Evolutionary conservation across 768 basidiomycete genomes (phyloP), one percentile per base, ranked within the genome.

Genomic region (Tubosaeta brunneosetosa): DNA sequence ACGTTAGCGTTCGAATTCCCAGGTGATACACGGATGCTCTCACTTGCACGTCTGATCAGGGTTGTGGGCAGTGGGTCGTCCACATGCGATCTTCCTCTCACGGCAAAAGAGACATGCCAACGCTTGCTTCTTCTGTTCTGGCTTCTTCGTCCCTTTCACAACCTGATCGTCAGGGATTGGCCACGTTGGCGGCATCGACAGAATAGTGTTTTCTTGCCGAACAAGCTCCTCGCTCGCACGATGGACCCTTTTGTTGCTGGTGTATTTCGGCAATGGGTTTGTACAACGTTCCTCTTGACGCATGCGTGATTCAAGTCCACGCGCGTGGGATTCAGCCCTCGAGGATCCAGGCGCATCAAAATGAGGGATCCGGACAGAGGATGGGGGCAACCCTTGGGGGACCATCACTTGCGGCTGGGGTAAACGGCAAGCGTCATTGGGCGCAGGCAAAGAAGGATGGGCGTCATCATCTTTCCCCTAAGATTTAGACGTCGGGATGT

Each of bases 51-150:
- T 69, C 50, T 63, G 66, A 48, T 74, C 72, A 50, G 63, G 58
- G 55, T 55, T 67, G 17, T 69, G 69, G 26, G 71, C 68, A 50
- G 68, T 56, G 14, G 76, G 75, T 14, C 74, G 65, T 29, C 77
- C 77, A 57, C 77, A 78, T 22, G 75, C 75, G 59, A 78, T 78
- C 65, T 78, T 78, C 55, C 77, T 66, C 65, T 76, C 75, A 53
- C 77, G 67, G 55, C 77, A 78, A 65, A 78, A 78, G 47, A 73
- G 61, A 52, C 77, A 78, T 51, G 74, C 74, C 50, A 78, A 67
- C 50, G 72, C 73, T 50, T 77, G 75, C 64, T 76, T 76, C 65
- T 74, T 73, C 64, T 74, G 69, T 32, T 69, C 67, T 42, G 61
- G 56, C 60, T 66, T 71, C 67, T 69, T 71, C 29, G 55, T n/a